Evolutionary conservation across 768 basidiomycete species (phyloP), one percentile per base, ranked within the genome.

Genomic region (Phallus indusiatus): DNA sequence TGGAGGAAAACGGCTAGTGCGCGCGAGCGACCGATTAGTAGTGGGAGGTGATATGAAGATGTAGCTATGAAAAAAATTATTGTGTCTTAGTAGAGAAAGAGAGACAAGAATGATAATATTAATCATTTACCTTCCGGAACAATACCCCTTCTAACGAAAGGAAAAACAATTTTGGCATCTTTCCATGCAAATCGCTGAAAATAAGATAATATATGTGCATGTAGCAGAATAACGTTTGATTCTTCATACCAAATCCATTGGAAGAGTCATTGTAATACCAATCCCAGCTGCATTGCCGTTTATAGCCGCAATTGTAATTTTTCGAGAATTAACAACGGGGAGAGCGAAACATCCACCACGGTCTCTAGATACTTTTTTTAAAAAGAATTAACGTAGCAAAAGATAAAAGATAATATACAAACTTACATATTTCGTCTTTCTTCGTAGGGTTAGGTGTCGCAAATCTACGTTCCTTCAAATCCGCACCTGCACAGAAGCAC

Each of bases 401-500:
- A 51, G 14, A 50, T 17, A 22, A 51, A 51, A 14, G 12, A 16
- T 21, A 18, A 18, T 42, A 24, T 55, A 18, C 18, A 47, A n/a
- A n/a, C n/a, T 47, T 28, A 37, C 54, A 47, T 20, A 36, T 42
- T 5, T 42, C 42, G 14, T 42, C 2, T n/a, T 42, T 42, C 42
- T 42, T 42, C 12, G 42, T 14, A n/a, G 12, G 54, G 20, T 37
- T 46, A 16, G 33, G 18, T 16, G 36, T 55, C 18, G 11, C 12
- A 34, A 46, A 54, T 35, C 18, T 36, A 10, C 11, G 16, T 36
- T 20, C 18, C 11, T 20, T 55, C 36, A 55, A 22, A 20, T 55
- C 20, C 68, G 81, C 81, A 1, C 82, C 82, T 20, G 81, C 75
- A 63, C 82, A 82, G 62, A 72, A 83, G 0, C 80, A 81, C 18